These are phyloP conservation scores for Arctostaphylos glauca DNA, from an alignment of 148 eudicot genomes.

Conservation along the genomic window DNA sequence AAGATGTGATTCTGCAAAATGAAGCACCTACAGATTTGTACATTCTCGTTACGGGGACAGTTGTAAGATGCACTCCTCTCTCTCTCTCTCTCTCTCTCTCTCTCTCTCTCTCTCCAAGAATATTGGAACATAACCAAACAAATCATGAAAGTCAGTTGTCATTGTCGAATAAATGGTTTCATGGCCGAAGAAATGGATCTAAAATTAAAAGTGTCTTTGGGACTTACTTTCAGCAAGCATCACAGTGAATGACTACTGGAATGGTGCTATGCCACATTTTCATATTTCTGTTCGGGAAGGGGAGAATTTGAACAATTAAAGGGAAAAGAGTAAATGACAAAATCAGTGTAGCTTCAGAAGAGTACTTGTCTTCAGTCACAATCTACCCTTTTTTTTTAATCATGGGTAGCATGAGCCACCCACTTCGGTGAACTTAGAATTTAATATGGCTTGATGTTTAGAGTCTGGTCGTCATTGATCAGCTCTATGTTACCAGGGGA, in stretches of 20 bases:
- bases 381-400: neutral
- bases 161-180: too few relatives aligned
- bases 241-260: neutral
- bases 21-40: slow-evolving; percentile 87
- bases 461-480: too few relatives aligned
- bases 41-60: slow-evolving; percentile 70
- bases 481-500: too few relatives aligned
- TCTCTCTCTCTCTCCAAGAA: neutral
- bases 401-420: neutral
- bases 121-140: neutral
- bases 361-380: neutral
- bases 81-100: slow-evolving; percentile 11
- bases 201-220: neutral
- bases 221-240: neutral
- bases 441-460: neutral
- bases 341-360: neutral
- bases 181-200: too few relatives aligned
- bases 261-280: neutral
- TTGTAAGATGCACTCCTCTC: slow-evolving; percentile 38
- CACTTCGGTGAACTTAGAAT: neutral
- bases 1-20: slow-evolving; percentile 83
- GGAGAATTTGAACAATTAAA: neutral
- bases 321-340: neutral
- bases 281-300: neutral
- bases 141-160: neutral